Evolutionary conservation across 768 basidiomycete species (phyloP), one percentile per base, ranked within the genome.

Genomic region (Mycena pura): DNA sequence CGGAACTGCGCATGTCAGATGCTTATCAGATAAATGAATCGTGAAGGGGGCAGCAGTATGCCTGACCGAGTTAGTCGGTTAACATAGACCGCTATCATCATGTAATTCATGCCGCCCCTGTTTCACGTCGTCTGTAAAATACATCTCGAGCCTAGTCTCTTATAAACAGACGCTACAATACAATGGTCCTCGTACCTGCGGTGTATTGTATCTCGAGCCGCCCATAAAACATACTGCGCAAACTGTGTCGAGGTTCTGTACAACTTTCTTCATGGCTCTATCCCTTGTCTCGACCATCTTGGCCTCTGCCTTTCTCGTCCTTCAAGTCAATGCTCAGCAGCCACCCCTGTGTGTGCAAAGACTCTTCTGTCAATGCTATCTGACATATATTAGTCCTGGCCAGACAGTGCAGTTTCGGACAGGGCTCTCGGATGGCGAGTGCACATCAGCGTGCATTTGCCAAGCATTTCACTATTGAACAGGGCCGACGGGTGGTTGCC

Each of bases 341-440:
- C 54, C 54, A 31, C 54, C 54, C 43, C 24, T 55, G 54, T 55
- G 54, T 27, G 44, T 45, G 32, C 22, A 36, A 55, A 45, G 54
- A 45, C 10, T 25, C 31, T 28, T 25, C 32, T 25, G 9, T 36
- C 34, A 55, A 46, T 55, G 17, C 32, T 45, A 36, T 38, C 54
- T 55, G 22, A 55, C 43, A 43, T 46, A 45, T 28, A 36, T 55
- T 36, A 60, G 59, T 36, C 50, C 59, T 39, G 59, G 59, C 29
- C 31, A 60, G 41, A 53, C 59, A 14, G 59, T 60, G 32, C 59
- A 52, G 34, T 60, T 60, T 51, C 29, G 50, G 50, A 60, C 51
- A 36, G 51, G 49, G 32, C 59, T 60, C 50, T 50, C 50, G 6
- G 59, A 50, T 47, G 59, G 36, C 39, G 21, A 38, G 49, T 51